Conservation (phyloP, 805 yeast species). For the Candida maesae region DNA sequence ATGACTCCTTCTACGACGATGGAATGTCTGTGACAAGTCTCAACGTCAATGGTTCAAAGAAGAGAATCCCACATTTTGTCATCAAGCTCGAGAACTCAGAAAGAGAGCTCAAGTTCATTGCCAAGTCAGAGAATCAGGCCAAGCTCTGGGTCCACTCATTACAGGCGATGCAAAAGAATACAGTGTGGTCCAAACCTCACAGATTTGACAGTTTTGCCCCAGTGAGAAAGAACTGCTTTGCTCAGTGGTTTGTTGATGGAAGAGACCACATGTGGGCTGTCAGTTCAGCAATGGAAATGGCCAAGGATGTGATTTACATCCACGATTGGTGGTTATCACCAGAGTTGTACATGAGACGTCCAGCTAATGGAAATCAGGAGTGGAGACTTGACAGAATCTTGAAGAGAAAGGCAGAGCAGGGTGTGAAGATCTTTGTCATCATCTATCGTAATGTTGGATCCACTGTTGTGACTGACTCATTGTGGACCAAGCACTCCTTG, state of each 20-base stretch:
- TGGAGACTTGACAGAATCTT: conserved; percentile 88
- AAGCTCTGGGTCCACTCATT: conserved; percentile 75
- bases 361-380: conserved; percentile 91
- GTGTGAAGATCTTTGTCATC: conserved; percentile 89
- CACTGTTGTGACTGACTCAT: conserved; percentile 89
- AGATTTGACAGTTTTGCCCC: conserved; percentile 94
- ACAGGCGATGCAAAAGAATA: conserved; percentile 57
- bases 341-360: conserved; percentile 87
- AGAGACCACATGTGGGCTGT: conserved; percentile 97
- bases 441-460: conserved; percentile 92
- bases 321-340: conserved; percentile 99
- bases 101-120: conserved; percentile 68
- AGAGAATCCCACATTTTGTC: conserved; percentile 44
- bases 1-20: conserved; percentile 36
- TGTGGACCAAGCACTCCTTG: conserved; percentile 91
- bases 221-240: conserved; percentile 74
- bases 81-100: conserved; percentile 69
- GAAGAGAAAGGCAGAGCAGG: conserved; percentile 87
- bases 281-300: conserved; percentile 87
- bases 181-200: conserved; percentile 70
- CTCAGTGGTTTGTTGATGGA: conserved; percentile 97
- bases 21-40: conserved; percentile 26
- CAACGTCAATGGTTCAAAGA: conserved; percentile 27
- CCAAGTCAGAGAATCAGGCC: conserved; percentile 61
- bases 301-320: conserved; percentile 86